Conservation (phyloP, 257 asterid genomes). For the Ballota nigra region DNA sequence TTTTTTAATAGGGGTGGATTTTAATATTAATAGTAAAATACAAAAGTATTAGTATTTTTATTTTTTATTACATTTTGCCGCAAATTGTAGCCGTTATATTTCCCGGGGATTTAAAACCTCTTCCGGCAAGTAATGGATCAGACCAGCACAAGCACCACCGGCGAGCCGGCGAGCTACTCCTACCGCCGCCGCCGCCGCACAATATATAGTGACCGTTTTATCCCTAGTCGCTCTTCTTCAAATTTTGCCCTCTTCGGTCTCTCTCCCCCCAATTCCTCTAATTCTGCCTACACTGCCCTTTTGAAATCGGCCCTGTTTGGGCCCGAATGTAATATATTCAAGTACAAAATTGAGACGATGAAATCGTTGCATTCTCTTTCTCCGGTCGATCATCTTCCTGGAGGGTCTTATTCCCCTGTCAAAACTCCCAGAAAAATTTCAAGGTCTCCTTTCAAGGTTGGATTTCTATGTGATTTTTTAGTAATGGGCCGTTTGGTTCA, state of each 20-base stretch:
- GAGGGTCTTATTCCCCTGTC: constrained; percentile 61
- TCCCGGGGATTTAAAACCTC: constrained; percentile 25
- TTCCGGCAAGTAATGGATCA: constrained; percentile 17
- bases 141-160: constrained; percentile 22
- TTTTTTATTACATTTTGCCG: constrained; percentile 22
- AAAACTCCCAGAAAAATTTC: constrained; percentile 74
- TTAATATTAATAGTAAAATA: neutral
- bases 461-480: neutral
- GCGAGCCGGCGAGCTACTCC: constrained; percentile 35
- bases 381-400: constrained; percentile 78
- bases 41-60: neutral
- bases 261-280: constrained; percentile 37
- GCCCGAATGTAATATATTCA: constrained; percentile 76
- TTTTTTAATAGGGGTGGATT: neutral
- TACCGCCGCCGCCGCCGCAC: constrained; percentile 61
- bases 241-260: constrained; percentile 77
- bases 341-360: constrained; percentile 71
- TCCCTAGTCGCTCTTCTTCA: constrained; percentile 81
- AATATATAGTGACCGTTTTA: constrained; percentile 79
- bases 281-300: constrained; percentile 61
- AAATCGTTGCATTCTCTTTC: constrained; percentile 51
- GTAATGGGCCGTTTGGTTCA: too few species aligned
- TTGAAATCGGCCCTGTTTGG: constrained; percentile 77
- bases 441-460: constrained; percentile 76
- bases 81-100: constrained; percentile 19